A percentile compares a stretch with the other conserved stretches of the same genome.
phyloP scores from a whole-genome alignment of 2,329 filamentous ascomycete genomes.

The Alternaria triticina region DNA sequence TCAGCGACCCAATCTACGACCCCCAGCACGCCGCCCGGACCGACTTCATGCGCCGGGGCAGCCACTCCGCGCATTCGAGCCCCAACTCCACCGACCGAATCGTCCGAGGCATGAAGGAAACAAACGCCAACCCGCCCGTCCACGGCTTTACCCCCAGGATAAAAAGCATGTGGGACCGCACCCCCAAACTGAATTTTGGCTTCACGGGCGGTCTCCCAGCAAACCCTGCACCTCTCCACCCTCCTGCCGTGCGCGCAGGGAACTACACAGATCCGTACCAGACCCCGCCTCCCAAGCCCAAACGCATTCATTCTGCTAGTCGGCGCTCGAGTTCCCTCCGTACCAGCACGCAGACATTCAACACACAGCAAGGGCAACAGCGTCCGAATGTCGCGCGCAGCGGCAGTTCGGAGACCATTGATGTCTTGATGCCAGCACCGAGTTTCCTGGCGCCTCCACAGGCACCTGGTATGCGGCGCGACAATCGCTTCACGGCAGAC shows the following conservation, averaged over 20 bases:
- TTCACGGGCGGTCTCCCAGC: slow-evolving; percentile 28
- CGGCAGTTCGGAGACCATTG: slow-evolving; percentile 53
- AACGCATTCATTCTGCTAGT: slow-evolving; percentile 21
- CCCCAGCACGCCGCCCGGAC: slow-evolving; percentile 42
- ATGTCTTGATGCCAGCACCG: slow-evolving; percentile 51
- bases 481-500: slow-evolving; percentile 41
- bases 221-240: slow-evolving; percentile 15
- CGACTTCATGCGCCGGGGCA: slow-evolving; percentile 46
- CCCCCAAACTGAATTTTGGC: slow-evolving; percentile 41
- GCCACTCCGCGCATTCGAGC: slow-evolving; percentile 29
- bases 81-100: slow-evolving; percentile 38
- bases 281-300: slow-evolving; percentile 37
- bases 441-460: slow-evolving; percentile 43
- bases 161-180: slow-evolving; percentile 46
- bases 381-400: slow-evolving; percentile 21
- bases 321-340: slow-evolving; percentile 23
- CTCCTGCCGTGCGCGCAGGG: slow-evolving; percentile 36
- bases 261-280: slow-evolving; percentile 41
- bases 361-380: slow-evolving; percentile 5
- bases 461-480: slow-evolving; percentile 36
- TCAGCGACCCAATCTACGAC: slow-evolving; percentile 50
- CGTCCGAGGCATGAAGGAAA: slow-evolving; percentile 26
- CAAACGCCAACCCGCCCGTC: slow-evolving; percentile 10
- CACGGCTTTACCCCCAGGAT: slow-evolving; percentile 40
- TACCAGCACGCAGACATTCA: slow-evolving; percentile 12